Evolutionary conservation across 176 grass and related monocot genomes (phyloP), one percentile per base, ranked within the genome.

Genomic region (Aechmea fasciata): DNA sequence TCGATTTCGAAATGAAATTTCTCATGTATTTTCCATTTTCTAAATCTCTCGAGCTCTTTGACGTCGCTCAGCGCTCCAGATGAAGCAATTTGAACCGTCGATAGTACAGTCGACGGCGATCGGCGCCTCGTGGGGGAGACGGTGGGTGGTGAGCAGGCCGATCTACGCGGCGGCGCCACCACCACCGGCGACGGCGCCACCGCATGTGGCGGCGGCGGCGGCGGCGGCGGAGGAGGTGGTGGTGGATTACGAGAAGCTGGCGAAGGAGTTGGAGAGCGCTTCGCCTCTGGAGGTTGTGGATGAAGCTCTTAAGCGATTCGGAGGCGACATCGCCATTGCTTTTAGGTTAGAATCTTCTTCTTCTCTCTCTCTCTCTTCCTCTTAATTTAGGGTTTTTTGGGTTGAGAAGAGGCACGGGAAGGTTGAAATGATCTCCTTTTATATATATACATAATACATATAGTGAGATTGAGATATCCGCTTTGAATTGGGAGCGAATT

Each of bases 231-330:
- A 19, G 1, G 47, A 48, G 12, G 28, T 41, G 2, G 49, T 52
- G 17, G 78, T 78, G 51, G 78, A 97, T 85, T 97, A 85, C 71
- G 89, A 87, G 71, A 78, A 79, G 24, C 67, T 97, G 63, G 86
- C 79, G 9, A 51, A 47, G 54, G 85, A 85, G 80, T 75, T 97
- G 64, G 76, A 85, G 79, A 79, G 72, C 57, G 81, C 89, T 62
- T 99, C 94, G 48, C 94, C 94, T 41, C 83, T 93, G 77, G 75
- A 93, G 77, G 74, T 99, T 71, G 90, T 99, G 90, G 94, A 99
- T 77, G 85, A 79, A 73, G 89, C 87, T 71, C 82, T 99, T n/a
- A 72, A 84, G 79, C 81, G 79, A 77, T 99, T 93, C 51, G 94
- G 94, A 15, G 69, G 81, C 69, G 87, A 93, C 52, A 99, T 97